Evolutionary conservation across 2,329 filamentous ascomycete genomes (phyloP).

Genomic region (Trichoderma semiorbis): DNA sequence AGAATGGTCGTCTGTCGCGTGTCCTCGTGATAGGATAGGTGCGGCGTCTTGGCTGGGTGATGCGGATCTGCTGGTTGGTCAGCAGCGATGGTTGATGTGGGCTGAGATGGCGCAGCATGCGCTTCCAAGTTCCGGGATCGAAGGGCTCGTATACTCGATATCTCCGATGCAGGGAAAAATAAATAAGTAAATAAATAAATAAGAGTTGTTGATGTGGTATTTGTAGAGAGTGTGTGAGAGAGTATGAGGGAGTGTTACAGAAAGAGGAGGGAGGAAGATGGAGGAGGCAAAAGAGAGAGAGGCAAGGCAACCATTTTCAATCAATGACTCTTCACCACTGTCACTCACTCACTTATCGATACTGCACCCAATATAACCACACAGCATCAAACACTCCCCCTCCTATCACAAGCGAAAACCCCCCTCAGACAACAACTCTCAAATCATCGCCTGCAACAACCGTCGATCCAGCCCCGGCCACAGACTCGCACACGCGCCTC

Average conservation of each 20-base stretch:
- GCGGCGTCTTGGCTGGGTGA: constrained; percentile 3
- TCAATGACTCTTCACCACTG: background rate
- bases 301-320: background rate
- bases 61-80: constrained; percentile 17
- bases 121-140: constrained; percentile 2
- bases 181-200: background rate
- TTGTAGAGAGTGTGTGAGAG: background rate
- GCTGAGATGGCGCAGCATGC: constrained; percentile 6
- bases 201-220: background rate
- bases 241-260: background rate
- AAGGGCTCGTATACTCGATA: constrained; percentile 3
- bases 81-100: constrained; percentile 3
- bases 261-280: background rate
- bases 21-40: constrained; percentile 19
- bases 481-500: background rate
- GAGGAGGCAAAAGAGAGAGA: background rate
- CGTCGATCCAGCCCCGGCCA: background rate
- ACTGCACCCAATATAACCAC: background rate
- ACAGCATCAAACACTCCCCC: background rate
- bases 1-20: constrained; percentile 9
- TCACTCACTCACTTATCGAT: background rate
- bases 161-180: background rate
- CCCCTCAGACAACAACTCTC: background rate
- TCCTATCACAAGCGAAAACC: background rate
- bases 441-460: background rate